Base-by-base conservation (phyloP, 768 basidiomycete species). In the Serendipita sp. region DNA sequence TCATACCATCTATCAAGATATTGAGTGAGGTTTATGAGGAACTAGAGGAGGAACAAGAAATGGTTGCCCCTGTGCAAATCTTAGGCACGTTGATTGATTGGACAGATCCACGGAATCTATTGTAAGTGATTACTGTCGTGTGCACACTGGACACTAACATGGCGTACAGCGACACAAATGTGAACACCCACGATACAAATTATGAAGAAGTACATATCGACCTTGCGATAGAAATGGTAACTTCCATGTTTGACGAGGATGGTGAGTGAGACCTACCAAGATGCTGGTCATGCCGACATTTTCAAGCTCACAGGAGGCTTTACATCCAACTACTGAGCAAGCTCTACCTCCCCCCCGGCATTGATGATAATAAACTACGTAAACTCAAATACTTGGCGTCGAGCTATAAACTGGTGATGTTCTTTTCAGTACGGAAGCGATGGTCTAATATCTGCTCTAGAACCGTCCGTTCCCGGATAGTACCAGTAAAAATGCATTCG, bases 61-160 rank as follows among this genome's bases (percentile, higher is more conserved):
- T 89, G 84, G 81, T 91, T 10, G 75, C 81, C 0, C 82, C 87
- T 0, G 75, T 82, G 18, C 88, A 91, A 70, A 84, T 91, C 65
- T 85, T 83, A 0, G 75, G 85, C n/a, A 80, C 93, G 74, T 79
- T 94, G 70, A 78, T 86, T 2, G 91, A 93, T 68, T 95, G 92
- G 92, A 89, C 88, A 2, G 86, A 94, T 71, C 88, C 90, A 0
- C 78, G 82, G 70, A 91, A 89, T 70, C 80, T 81, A 41, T 79
- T 82, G 70, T 81, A 70, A 77, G 77, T 74, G 24, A 24, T 24
- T 24, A 24, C 24, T 24, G 24, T 24, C 24, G 24, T 24, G 24
- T 24, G 24, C 24, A 24, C 48, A 8, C 48, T 51, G n/a, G 48
- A 8, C 63, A 81, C 81, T 30, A 78, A 78, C 47, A 68, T 78